Base-by-base conservation (phyloP, 2,329 filamentous ascomycete genomes). In the Penicillium sp. region DNA sequence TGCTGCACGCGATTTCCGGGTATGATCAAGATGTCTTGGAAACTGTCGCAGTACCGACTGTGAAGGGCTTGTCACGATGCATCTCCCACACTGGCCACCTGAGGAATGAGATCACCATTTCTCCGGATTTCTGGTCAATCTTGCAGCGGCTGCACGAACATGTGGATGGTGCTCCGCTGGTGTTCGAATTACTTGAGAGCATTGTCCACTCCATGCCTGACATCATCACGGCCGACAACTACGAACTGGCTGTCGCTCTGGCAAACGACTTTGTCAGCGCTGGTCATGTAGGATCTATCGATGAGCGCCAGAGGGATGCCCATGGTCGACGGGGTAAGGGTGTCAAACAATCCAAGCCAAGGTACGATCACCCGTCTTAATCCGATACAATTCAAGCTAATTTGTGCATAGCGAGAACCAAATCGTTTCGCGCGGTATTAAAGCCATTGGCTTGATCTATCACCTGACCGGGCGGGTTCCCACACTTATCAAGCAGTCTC, bases 71-170 rank as follows among this genome's bases (percentile, higher is more conserved):
- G 27, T 85, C 88, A 46, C 82, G 88, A 46, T 97, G 93, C 69
- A 90, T 96, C 65, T 87, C 89, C 53, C 86, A 89, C 60, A 87
- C 91, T 0, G 87, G 88, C 27, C 87, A 90, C 13, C 80, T 99
- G 31, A 87, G 91, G 58, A 96, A 91, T 66, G 94, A 98, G 77
- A 90, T 98, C 66, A 96, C 96, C 77, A 94, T 91, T 14, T 98
- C 94, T 18, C 95, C 95, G 0, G 95, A 99, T 71, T 98, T 99
- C 75, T 99, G 95, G 95, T 89, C 89, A 5, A 90, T 97, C 14
- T 81, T 99, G 54, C 88, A 92, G 61, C 85, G 87, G 35, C 80
- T 99, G 18, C 87, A 91, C 49, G 81, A 82, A 24, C 85, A 89
- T 61, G 78, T 86, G 3, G 88, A 91, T 54, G 88, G 89, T 27